Conservation (phyloP, 169 alveolate species). For the Plasmodium gallinaceum region DNA sequence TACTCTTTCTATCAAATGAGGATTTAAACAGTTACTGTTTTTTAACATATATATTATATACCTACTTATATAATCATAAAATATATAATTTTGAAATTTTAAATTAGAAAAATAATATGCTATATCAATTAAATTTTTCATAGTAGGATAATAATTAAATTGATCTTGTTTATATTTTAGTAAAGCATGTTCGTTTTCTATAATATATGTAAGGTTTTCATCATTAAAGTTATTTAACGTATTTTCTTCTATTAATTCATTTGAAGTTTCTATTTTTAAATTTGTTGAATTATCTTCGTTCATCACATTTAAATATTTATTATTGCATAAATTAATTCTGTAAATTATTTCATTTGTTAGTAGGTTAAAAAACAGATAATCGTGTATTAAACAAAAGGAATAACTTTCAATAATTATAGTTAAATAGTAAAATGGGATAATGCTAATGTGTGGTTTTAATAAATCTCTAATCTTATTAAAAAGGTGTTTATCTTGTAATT, state of each 20-base stretch:
- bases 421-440: slow-evolving; percentile 64
- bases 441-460: slow-evolving; percentile 49
- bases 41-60: slow-evolving; percentile 54
- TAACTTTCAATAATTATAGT: slow-evolving; percentile 72
- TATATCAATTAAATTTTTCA: slow-evolving; percentile 29
- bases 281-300: background rate
- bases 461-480: slow-evolving; percentile 77
- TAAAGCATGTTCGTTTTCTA: slow-evolving; percentile 34
- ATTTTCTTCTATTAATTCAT: background rate
- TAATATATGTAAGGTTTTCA: background rate
- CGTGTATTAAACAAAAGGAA: slow-evolving; percentile 67
- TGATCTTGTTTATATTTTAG: slow-evolving; percentile 70
- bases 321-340: slow-evolving; percentile 41
- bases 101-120: slow-evolving; percentile 79
- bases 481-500: slow-evolving; percentile 84
- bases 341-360: slow-evolving; percentile 37
- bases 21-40: slow-evolving; percentile 49
- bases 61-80: slow-evolving; percentile 77
- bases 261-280: background rate
- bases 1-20: slow-evolving; percentile 68
- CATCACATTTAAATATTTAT: slow-evolving; percentile 2
- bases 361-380: slow-evolving; percentile 28
- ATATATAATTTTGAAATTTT: slow-evolving; percentile 77
- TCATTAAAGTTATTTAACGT: background rate
- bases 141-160: slow-evolving; percentile 62